Evolutionary conservation across 805 yeast species (phyloP).

Genomic region (Nematodospora valgi): DNA sequence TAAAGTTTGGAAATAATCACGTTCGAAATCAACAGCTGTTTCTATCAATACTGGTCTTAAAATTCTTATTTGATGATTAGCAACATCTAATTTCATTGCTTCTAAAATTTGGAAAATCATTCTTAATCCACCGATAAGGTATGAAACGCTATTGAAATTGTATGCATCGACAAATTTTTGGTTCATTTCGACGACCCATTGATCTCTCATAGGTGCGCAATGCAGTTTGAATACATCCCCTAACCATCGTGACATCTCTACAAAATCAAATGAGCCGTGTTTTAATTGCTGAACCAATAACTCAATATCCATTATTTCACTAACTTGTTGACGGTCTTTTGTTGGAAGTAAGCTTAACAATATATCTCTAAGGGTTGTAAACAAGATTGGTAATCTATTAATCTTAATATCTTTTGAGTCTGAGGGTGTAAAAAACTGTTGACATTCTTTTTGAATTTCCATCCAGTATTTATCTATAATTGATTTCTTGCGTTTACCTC

Average conservation of each 20-base stretch:
- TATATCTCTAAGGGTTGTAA: conserved; percentile 76
- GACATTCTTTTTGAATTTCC: conserved; percentile 68
- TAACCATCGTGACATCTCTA: conserved; percentile 69
- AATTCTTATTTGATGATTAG: conserved; percentile 88
- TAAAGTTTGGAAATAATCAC: conserved; percentile 67
- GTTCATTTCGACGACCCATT: conserved; percentile 84
- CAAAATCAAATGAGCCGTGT: conserved; percentile 70
- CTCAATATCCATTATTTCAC: conserved; percentile 73
- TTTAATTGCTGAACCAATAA: conserved; percentile 70
- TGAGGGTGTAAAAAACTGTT: conserved; percentile 22
- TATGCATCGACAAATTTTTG: conserved; percentile 51
- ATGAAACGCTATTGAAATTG: conserved; percentile 39
- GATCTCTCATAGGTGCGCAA: conserved; percentile 94
- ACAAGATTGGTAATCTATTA: conserved; percentile 61
- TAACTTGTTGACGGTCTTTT: conserved; percentile 64
- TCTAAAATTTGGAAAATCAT: conserved; percentile 80
- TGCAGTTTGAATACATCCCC: conserved; percentile 77
- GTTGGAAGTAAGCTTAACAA: conserved; percentile 72
- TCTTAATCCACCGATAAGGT: conserved; percentile 72
- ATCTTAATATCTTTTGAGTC: conserved; percentile 19
- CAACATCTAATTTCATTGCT: conserved; percentile 93
- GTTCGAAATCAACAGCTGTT: conserved; percentile 85
- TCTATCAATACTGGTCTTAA: conserved; percentile 80
- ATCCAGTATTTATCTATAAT: conserved; percentile 83
- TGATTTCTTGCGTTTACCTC: conserved; percentile 74